These are phyloP conservation scores for Stagonosporopsis tanaceti DNA, from an alignment of 2,329 filamentous ascomycete genomes.

Conservation along the genomic window DNA sequence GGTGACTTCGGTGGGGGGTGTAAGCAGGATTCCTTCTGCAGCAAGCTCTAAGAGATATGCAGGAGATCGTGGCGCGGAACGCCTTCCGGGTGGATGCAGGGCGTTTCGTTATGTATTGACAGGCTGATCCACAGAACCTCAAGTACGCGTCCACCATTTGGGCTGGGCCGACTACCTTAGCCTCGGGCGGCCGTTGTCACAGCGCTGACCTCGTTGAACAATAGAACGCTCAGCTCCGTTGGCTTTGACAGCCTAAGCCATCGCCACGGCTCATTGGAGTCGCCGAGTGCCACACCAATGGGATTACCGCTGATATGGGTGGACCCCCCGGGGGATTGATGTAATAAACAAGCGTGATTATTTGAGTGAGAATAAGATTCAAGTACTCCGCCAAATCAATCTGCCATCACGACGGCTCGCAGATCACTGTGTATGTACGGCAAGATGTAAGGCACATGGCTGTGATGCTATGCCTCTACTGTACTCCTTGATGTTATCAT, in stretches of 20 bases:
- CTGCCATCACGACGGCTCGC: not conserved
- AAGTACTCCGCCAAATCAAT: not conserved
- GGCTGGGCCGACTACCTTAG: slow-evolving; percentile 1
- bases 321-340: not conserved
- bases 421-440: slow-evolving; percentile 1
- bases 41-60: not conserved
- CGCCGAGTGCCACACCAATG: slow-evolving; percentile 16
- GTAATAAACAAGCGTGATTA: slow-evolving; percentile 14
- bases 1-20: not conserved
- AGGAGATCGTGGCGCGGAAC: slow-evolving; percentile 16
- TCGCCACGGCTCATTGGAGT: slow-evolving; percentile 11
- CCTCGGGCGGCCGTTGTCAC: slow-evolving; percentile 15
- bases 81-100: slow-evolving; percentile 13
- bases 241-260: slow-evolving; percentile 8
- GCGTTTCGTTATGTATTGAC: slow-evolving; percentile 15
- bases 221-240: slow-evolving; percentile 6
- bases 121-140: slow-evolving; percentile 4
- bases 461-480: not conserved
- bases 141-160: slow-evolving; percentile 1
- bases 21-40: slow-evolving; percentile 2
- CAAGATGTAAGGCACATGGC: not conserved
- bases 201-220: slow-evolving; percentile 7
- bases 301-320: slow-evolving; percentile 11
- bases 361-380: slow-evolving; percentile 13
- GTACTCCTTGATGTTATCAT: not conserved